phyloP scores from a whole-genome alignment of 495 filamentous ascomycete species.

The Penicillium soppii region DNA sequence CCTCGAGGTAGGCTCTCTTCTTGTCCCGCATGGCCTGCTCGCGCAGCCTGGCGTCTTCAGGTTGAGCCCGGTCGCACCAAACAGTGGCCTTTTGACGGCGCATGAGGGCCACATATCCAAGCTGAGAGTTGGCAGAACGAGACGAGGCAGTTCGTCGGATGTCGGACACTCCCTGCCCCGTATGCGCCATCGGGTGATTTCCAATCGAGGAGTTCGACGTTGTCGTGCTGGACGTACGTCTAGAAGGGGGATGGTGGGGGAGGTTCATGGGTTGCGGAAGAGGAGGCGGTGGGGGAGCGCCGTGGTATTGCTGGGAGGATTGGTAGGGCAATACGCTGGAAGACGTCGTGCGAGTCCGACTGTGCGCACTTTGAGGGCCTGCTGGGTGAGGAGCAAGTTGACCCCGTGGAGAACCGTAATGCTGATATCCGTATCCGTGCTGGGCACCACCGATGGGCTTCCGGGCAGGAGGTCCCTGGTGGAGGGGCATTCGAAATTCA shows the following conservation, averaged over 20 bases:
- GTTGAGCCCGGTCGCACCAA: slow-evolving; percentile 94
- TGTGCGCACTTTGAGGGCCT: slow-evolving; percentile 38
- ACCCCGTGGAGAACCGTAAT: slow-evolving; percentile 30
- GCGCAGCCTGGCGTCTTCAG: slow-evolving; percentile 81
- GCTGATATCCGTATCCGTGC: slow-evolving; percentile 33
- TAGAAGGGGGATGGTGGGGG: slow-evolving; percentile 42
- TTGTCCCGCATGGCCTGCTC: slow-evolving; percentile 82
- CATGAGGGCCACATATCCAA: slow-evolving; percentile 89
- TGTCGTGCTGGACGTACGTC: slow-evolving; percentile 71
- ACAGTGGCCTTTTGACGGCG: slow-evolving; percentile 96
- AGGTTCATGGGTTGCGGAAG: slow-evolving; percentile 31
- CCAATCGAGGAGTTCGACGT: slow-evolving; percentile 63
- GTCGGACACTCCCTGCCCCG: slow-evolving; percentile 49
- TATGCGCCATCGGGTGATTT: slow-evolving; percentile 40
- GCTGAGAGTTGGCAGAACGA: slow-evolving; percentile 53
- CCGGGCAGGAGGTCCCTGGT: slow-evolving; percentile 35
- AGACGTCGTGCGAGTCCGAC: slow-evolving; percentile 59
- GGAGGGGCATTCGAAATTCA: slow-evolving; percentile 42
- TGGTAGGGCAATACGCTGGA: slow-evolving; percentile 55
- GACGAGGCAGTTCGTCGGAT: slow-evolving; percentile 76
- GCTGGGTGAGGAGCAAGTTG: slow-evolving; percentile 33
- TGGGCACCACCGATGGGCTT: slow-evolving; percentile 32
- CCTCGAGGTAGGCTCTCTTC: slow-evolving; percentile 77
- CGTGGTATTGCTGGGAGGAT: slow-evolving; percentile 27
- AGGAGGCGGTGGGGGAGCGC: slow-evolving; percentile 19